Evolutionary conservation across 768 basidiomycete genomes (phyloP).

Genomic region (Rhodotorula babjevae): DNA sequence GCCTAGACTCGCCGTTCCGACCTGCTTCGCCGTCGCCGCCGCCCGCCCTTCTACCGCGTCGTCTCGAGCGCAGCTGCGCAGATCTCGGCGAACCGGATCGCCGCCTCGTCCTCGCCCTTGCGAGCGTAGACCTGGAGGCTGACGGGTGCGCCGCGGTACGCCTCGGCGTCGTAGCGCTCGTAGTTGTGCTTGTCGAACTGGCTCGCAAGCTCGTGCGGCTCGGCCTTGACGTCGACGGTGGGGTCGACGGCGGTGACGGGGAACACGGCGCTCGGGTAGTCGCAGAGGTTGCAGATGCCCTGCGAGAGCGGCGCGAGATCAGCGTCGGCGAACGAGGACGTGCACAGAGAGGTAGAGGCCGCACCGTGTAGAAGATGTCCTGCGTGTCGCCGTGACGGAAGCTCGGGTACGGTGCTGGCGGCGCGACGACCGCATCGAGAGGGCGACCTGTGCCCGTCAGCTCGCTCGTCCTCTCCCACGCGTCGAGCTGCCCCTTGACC

Average conservation of each 20-base stretch:
- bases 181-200: constrained; percentile 54
- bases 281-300: constrained; percentile 63
- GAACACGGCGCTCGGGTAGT: constrained; percentile 60
- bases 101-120: constrained; percentile 69
- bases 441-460: constrained; percentile 65
- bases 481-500: constrained; percentile 58
- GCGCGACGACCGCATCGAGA: constrained; percentile 72
- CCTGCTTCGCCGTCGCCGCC: not conserved
- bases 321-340: no score
- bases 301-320: constrained; percentile 53
- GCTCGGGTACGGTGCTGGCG: constrained; percentile 37
- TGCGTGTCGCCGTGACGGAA: constrained; percentile 18
- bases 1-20: no score
- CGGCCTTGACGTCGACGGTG: constrained; percentile 53
- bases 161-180: constrained; percentile 57
- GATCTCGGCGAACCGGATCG: constrained; percentile 65
- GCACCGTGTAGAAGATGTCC: constrained; percentile 53
- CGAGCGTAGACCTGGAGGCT: constrained; percentile 64
- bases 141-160: constrained; percentile 59
- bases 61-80: constrained; percentile 53
- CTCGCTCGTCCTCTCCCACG: constrained; percentile 58
- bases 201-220: constrained; percentile 54
- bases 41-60: constrained; percentile 44
- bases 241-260: constrained; percentile 64
- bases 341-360: no score